Evolutionary conservation across 176 grass and related monocot species (phyloP), one percentile per base, ranked within the genome.

Genomic region (Coix lacrymajobi): DNA sequence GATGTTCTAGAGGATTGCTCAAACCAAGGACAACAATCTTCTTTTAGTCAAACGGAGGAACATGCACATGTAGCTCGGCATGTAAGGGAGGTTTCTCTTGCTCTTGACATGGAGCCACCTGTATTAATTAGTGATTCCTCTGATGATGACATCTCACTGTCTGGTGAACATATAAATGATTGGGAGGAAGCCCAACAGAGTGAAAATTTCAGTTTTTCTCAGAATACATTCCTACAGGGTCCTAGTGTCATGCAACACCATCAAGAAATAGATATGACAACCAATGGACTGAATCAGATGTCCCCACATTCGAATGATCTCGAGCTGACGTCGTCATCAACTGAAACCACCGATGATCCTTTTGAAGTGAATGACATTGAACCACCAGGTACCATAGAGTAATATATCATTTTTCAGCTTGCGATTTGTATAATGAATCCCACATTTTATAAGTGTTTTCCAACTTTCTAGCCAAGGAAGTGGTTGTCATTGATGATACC

Each of bases 101-200:
- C 69, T n/a, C 71, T 77, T 15, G 17, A 84, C 66, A 70, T 43
- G 13, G 79, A 84, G 45, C 71, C 82, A 20, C 86, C 69, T 41
- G 17, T 86, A 70, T 48, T 73, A 80, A 82, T 80, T 43, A 87
- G 73, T 51, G 83, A 85, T 85, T 93, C 84, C 30, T 90, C 85
- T 5, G 88, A 87, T 20, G 85, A 88, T 69, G 85, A 81, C 63
- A 81, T 90, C 56, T 76, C 73, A 48, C 68, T 87, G 69, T 74
- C 69, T 64, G 73, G 63, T 52, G 85, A 82, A 72, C 73, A 79
- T 38, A 72, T 85, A 69, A 63, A 84, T 71, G 73, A 37, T 64
- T 75, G 72, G 64, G 76, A 76, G 65, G 85, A 87, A 72, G 72
- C 84, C 31, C 70, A 66, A 30, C 24, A 24, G 3, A 77, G 26